A percentile compares a stretch with the other conserved stretches of the same genome.
Conservation (phyloP, 169 alveolate species). For the Amoebophrya sp. region DNA sequence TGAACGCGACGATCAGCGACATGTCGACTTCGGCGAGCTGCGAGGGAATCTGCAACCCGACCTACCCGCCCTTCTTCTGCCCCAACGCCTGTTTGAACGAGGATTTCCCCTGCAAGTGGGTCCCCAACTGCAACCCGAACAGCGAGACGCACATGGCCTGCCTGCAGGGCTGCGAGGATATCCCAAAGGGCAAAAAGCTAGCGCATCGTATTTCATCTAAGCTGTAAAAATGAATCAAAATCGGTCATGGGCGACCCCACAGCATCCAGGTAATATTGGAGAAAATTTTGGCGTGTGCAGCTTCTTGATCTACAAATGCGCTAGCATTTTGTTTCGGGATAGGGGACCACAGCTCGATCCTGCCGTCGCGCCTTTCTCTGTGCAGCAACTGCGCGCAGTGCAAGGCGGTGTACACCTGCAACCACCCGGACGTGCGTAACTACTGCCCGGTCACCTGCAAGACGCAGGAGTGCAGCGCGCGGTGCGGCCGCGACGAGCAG, state of each 20-base stretch:
- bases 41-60: not conserved
- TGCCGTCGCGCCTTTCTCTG: no score
- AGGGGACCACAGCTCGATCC: no score
- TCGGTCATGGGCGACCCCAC: no score
- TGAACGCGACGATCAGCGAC: constrained; percentile 3
- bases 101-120: constrained; percentile 9
- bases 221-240: no score
- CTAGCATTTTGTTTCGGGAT: no score
- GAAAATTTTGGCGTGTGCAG: no score
- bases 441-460: not conserved
- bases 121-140: not conserved
- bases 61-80: not conserved
- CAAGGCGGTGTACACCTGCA: not conserved
- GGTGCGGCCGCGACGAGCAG: not conserved
- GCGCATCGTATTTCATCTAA: no score
- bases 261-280: no score
- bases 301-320: no score
- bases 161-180: not conserved
- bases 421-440: not conserved
- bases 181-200: no score
- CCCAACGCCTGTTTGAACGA: not conserved
- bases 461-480: not conserved
- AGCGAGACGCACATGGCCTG: not conserved
- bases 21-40: not conserved
- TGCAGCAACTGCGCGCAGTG: not conserved